A percentile compares a stretch with the other conserved stretches of the same genome.
Evolutionary conservation across 73 alveolate species (phyloP).

Genomic region (Paramecium pentaurelia): DNA sequence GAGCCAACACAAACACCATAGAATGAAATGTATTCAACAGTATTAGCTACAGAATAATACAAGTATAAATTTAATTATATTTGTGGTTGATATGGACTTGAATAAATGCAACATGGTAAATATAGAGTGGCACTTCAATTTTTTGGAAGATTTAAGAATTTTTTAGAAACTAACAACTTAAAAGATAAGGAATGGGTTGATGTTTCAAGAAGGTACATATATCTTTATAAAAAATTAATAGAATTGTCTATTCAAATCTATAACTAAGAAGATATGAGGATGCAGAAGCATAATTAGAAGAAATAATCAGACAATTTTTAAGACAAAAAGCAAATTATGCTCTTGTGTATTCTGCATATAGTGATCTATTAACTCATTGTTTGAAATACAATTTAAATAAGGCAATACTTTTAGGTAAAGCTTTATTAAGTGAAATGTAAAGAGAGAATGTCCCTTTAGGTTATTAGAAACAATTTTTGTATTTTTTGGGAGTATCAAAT

Average conservation of each 20-base stretch:
- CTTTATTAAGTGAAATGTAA: constrained; percentile 44
- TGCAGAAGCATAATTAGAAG: constrained; percentile 45
- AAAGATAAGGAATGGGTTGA: constrained; percentile 17
- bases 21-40: neutral
- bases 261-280: constrained; percentile 53
- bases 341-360: constrained; percentile 13
- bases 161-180: neutral
- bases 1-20: neutral
- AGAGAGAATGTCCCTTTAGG: constrained; percentile 35
- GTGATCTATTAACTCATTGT: constrained; percentile 37
- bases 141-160: neutral
- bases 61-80: neutral
- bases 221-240: neutral
- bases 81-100: neutral
- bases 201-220: neutral
- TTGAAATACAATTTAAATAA: constrained; percentile 41
- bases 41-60: neutral
- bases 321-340: neutral
- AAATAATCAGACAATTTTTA: constrained; percentile 12
- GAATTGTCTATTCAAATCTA: constrained; percentile 9
- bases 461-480: constrained; percentile 21
- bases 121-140: neutral
- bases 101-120: neutral
- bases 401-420: constrained; percentile 57
- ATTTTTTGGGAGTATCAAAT: constrained; percentile 37